Evolutionary conservation across 495 filamentous ascomycete species (phyloP).

Genomic region (Parathielavia appendiculata): DNA sequence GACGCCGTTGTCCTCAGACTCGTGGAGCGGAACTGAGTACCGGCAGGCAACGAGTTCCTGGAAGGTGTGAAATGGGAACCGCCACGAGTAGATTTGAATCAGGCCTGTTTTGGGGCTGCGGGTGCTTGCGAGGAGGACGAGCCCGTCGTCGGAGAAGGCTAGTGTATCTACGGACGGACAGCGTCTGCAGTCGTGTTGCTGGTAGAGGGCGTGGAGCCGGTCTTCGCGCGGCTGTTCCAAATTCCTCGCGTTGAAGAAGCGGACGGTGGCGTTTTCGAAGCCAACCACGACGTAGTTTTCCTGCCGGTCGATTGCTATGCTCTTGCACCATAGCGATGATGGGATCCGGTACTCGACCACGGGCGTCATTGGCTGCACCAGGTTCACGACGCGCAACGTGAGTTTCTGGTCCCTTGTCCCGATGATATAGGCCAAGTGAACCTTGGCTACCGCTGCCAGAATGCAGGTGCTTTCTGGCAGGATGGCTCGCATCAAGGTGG

Average conservation of each 20-base stretch:
- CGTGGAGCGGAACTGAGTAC: constrained; percentile 34
- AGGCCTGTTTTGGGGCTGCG: constrained; percentile 29
- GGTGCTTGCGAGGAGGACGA: constrained; percentile 34
- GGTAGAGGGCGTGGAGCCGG: constrained; percentile 28
- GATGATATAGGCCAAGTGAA: constrained; percentile 34
- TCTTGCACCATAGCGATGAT: constrained; percentile 35
- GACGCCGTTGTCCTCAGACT: constrained; percentile 37
- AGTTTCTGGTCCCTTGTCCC: constrained; percentile 35
- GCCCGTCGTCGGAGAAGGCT: constrained; percentile 35
- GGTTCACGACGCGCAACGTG: constrained; percentile 34
- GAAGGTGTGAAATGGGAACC: constrained; percentile 32
- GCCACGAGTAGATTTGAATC: constrained; percentile 33
- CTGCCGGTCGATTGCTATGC: constrained; percentile 30
- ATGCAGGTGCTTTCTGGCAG: constrained; percentile 35
- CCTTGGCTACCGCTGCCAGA: constrained; percentile 31
- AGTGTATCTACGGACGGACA: constrained; percentile 35
- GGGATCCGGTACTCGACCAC: constrained; percentile 36
- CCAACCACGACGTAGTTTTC: constrained; percentile 36
- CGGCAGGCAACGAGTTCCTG: constrained; percentile 32
- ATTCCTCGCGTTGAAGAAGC: constrained; percentile 32
- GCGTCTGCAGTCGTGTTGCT: constrained; percentile 28
- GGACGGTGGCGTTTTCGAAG: constrained; percentile 34
- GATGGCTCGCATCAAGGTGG: constrained; percentile 25
- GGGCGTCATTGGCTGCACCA: constrained; percentile 22
- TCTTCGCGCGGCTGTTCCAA: constrained; percentile 34